These are phyloP conservation scores for Podospora anserina DNA, from an alignment of 495 filamentous ascomycete genomes.

Conservation along the genomic window DNA sequence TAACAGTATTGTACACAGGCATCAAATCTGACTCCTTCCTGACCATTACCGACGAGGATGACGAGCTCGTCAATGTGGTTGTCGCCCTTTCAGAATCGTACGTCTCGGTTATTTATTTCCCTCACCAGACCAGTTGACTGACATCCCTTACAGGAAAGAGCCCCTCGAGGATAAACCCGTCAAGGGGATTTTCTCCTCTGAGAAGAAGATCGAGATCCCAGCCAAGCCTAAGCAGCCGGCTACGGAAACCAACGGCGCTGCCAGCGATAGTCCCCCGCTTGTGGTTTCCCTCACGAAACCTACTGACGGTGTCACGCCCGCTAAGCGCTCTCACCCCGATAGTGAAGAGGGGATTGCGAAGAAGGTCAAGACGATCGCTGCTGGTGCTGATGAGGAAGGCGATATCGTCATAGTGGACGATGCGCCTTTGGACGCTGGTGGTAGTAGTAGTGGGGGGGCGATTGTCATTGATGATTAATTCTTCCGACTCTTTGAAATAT, in stretches of 20 bases:
- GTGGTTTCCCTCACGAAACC: slow-evolving; percentile 9
- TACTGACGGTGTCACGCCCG: slow-evolving; percentile 22
- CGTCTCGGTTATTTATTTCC: slow-evolving; percentile 6
- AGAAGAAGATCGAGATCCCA: slow-evolving; percentile 43
- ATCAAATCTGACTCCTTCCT: slow-evolving; percentile 69
- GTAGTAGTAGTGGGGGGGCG: slow-evolving; percentile 50
- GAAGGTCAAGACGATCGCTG: slow-evolving; percentile 42
- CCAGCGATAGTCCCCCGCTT: slow-evolving; percentile 8
- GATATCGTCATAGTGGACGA: slow-evolving; percentile 1
- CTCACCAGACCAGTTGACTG: background rate
- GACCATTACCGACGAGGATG: slow-evolving; percentile 80
- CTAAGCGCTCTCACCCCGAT: slow-evolving; percentile 40
- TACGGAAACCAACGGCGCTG: slow-evolving; percentile 34
- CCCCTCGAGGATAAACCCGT: slow-evolving; percentile 40
- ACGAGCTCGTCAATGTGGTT: slow-evolving; percentile 83
- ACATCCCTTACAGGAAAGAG: slow-evolving; percentile 31
- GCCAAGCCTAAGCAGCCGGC: slow-evolving; percentile 41
- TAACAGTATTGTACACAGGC: slow-evolving; percentile 36
- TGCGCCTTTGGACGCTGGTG: slow-evolving; percentile 14
- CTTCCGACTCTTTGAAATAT: too few species aligned
- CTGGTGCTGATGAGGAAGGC: slow-evolving; percentile 38
- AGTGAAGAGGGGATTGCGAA: slow-evolving; percentile 35
- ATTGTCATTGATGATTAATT: slow-evolving; percentile 68
- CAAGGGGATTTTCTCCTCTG: slow-evolving; percentile 24
- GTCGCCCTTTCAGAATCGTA: slow-evolving; percentile 57